Evolutionary conservation across 768 basidiomycete species (phyloP).

Genomic region (Tylopilus felleus): DNA sequence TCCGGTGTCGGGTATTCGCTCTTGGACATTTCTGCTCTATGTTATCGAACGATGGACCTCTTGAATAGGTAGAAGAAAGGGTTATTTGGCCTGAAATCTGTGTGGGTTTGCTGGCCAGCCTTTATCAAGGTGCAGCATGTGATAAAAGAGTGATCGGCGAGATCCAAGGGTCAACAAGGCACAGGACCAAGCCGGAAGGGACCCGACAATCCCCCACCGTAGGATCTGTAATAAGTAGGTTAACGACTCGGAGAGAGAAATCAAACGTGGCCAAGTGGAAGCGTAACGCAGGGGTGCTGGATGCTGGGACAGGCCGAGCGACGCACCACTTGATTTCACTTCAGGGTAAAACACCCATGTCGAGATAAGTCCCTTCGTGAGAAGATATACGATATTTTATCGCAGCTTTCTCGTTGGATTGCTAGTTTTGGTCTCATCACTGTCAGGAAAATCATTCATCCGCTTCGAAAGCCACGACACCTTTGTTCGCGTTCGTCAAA

Average conservation of each 20-base stretch:
- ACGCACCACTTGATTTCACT: not conserved
- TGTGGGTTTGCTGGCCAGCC: not conserved
- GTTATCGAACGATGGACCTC: not conserved
- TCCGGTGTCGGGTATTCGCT: slow-evolving; percentile 2
- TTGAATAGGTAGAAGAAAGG: not conserved
- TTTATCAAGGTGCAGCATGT: not conserved
- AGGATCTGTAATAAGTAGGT: not conserved
- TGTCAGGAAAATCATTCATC: not conserved
- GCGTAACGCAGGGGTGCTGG: not conserved
- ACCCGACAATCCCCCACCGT: not conserved
- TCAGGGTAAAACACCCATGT: not conserved
- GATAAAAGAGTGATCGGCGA: not conserved
- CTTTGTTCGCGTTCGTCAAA: not conserved
- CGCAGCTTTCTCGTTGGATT: not conserved
- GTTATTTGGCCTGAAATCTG: not conserved
- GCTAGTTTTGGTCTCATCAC: not conserved
- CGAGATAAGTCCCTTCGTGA: not conserved
- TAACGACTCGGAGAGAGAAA: not conserved
- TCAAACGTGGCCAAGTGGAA: not conserved
- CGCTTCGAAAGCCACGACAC: not conserved
- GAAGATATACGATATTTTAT: not conserved
- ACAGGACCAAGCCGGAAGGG: not conserved
- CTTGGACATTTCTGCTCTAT: slow-evolving; percentile 1
- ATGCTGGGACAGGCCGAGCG: not conserved
- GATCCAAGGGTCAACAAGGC: not conserved